Evolutionary conservation across 176 grass and related monocot species (phyloP).

Genomic region (Chloris gayana): DNA sequence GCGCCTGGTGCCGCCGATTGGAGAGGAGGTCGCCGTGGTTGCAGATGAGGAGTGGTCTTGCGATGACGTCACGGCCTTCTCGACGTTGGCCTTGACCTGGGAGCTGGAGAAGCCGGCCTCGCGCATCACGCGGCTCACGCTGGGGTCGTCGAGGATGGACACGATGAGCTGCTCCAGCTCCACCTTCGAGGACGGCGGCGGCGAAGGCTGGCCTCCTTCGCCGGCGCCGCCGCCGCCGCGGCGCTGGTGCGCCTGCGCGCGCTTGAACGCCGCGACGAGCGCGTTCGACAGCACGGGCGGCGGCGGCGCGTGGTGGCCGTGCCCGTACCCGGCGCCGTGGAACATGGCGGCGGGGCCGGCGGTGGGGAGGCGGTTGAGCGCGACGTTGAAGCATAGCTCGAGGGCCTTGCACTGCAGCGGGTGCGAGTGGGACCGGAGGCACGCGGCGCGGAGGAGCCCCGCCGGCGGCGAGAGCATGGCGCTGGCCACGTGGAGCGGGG

Average conservation of each 20-base stretch:
- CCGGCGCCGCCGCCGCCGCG: constrained; percentile 54
- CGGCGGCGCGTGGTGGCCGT: constrained; percentile 2
- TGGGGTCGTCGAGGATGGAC: constrained; percentile 97
- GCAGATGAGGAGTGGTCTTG: background rate
- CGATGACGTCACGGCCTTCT: constrained; percentile 38
- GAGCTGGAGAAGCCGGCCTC: constrained; percentile 91
- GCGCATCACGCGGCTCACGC: constrained; percentile 93
- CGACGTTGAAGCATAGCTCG: constrained; percentile 97
- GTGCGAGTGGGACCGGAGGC: constrained; percentile 85
- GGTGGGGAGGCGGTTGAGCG: constrained; percentile 90
- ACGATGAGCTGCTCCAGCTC: constrained; percentile 89
- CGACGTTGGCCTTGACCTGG: constrained; percentile 81
- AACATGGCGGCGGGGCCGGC: constrained; percentile 48
- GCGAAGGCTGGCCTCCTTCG: constrained; percentile 34
- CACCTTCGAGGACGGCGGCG: constrained; percentile 53
- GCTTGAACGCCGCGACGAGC: constrained; percentile 92
- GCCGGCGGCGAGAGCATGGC: constrained; percentile 69
- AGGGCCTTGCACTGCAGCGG: constrained; percentile 98
- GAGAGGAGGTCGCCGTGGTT: background rate
- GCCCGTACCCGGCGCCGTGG: constrained; percentile 3
- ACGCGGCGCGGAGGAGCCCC: constrained; percentile 72
- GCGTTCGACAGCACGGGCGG: constrained; percentile 90
- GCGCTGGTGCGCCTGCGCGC: constrained; percentile 89
- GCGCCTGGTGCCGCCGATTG: background rate
- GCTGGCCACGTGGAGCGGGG: constrained; percentile 90